These are phyloP conservation scores for Hypholoma fasciculare DNA, from an alignment of 768 basidiomycete genomes.

Conservation along the genomic window DNA sequence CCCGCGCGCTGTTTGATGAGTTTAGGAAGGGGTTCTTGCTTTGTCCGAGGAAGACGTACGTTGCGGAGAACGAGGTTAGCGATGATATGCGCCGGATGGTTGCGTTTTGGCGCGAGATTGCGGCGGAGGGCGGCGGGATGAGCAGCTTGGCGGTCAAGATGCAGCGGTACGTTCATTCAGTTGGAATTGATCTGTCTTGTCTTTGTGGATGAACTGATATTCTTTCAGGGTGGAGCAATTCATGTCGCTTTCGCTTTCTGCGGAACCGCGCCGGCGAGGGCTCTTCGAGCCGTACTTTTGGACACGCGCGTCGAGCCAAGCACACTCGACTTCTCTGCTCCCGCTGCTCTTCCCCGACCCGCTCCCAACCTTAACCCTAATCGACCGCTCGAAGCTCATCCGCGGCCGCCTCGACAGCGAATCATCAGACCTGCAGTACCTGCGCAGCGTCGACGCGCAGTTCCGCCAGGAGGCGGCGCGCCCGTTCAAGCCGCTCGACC, in stretches of 20 bases:
- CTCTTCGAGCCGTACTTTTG: constrained; percentile 80
- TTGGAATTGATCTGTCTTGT: constrained; percentile 3
- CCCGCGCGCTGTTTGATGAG: constrained; percentile 49
- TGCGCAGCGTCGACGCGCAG: constrained; percentile 53
- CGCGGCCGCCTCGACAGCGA: constrained; percentile 74
- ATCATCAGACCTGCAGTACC: constrained; percentile 56
- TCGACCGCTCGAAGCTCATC: constrained; percentile 65
- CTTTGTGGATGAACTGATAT: neutral
- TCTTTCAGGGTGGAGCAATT: constrained; percentile 69
- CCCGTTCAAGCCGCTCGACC: constrained; percentile 29
- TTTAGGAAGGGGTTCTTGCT: constrained; percentile 50
- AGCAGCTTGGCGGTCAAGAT: constrained; percentile 55
- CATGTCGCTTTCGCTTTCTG: constrained; percentile 73
- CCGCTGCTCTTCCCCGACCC: constrained; percentile 77
- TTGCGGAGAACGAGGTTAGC: constrained; percentile 37
- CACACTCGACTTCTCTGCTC: constrained; percentile 62
- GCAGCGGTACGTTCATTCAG: constrained; percentile 56
- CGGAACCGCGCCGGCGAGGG: constrained; percentile 73
- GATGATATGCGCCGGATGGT: constrained; percentile 53
- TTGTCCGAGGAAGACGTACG: constrained; percentile 43
- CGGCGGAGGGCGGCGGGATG: constrained; percentile 36
- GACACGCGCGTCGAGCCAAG: constrained; percentile 42
- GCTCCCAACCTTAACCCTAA: constrained; percentile 62
- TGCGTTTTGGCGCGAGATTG: constrained; percentile 57
- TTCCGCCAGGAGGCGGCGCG: constrained; percentile 37